phyloP scores from a whole-genome alignment of 805 yeast genomes.

The Candida berthetii region DNA sequence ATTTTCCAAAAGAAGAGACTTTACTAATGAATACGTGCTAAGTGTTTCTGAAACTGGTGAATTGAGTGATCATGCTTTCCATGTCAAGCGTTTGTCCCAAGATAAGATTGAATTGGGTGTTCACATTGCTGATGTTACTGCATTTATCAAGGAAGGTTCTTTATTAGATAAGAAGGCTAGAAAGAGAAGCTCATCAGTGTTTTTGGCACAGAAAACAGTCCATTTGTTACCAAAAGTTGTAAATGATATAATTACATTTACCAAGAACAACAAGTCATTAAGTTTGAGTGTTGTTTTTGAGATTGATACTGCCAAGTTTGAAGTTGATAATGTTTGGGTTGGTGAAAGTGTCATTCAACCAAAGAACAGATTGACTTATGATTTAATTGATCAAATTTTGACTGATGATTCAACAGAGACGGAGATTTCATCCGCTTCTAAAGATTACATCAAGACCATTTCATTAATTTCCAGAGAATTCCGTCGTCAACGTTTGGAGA shows the following conservation, averaged over 20 bases:
- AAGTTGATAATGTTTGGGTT: constrained; percentile 70
- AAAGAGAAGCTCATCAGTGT: constrained; percentile 85
- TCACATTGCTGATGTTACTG: constrained; percentile 78
- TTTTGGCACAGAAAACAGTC: constrained; percentile 68
- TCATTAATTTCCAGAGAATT: constrained; percentile 62
- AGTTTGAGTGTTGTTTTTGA: constrained; percentile 77
- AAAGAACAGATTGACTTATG: constrained; percentile 47
- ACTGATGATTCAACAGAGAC: constrained; percentile 13
- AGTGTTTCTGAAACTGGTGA: constrained; percentile 54
- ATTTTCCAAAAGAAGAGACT: constrained; percentile 40
- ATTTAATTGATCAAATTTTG: constrained; percentile 48
- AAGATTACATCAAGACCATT: constrained; percentile 59
- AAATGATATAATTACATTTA: constrained; percentile 54
- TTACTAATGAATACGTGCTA: constrained; percentile 53
- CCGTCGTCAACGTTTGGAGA: constrained; percentile 58
- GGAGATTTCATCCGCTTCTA: constrained; percentile 44
- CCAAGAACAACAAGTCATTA: constrained; percentile 51
- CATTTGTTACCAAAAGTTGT: constrained; percentile 66
- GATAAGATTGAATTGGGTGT: constrained; percentile 75
- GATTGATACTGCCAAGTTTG: constrained; percentile 65
- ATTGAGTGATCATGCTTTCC: constrained; percentile 74
- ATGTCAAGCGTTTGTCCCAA: constrained; percentile 56
- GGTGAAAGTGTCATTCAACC: constrained; percentile 69
- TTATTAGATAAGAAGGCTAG: constrained; percentile 82
- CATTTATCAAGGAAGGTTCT: constrained; percentile 66